Evolutionary conservation across 257 asterid species (phyloP).

Genomic region (Linaria vulgaris): DNA sequence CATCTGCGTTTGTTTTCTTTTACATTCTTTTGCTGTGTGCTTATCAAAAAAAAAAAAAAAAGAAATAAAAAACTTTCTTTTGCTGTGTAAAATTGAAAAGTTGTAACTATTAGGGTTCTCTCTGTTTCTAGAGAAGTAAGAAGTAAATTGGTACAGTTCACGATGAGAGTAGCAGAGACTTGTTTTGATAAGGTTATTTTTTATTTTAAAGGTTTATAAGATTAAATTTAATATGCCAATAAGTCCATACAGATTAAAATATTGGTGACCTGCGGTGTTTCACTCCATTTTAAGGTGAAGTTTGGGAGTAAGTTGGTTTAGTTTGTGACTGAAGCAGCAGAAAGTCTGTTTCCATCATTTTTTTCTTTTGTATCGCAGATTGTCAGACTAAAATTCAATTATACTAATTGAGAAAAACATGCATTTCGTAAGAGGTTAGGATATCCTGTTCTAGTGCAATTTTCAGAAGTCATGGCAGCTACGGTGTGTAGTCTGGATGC

Average conservation of each 20-base stretch:
- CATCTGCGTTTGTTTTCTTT: neutral
- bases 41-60: too few species aligned
- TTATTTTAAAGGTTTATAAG: too few species aligned
- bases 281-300: neutral
- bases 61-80: too few species aligned
- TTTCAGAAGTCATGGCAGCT: neutral
- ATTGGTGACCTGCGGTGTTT: neutral
- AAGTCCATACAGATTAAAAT: too few species aligned
- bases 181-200: too few species aligned
- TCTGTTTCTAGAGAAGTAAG: slow-evolving; percentile 2
- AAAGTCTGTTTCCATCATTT: neutral
- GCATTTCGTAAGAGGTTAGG: slow-evolving; percentile 3
- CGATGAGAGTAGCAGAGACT: neutral
- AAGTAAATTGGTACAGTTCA: slow-evolving; percentile 4
- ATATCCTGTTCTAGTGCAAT: neutral
- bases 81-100: slow-evolving; percentile 6
- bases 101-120: slow-evolving; percentile 4
- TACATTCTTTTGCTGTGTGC: neutral
- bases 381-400: neutral
- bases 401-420: neutral
- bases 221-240: too few species aligned
- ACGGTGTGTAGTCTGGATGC: neutral
- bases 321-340: neutral
- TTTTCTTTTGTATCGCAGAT: neutral
- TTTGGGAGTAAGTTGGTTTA: neutral